Base-by-base conservation (phyloP, 2,329 filamentous ascomycete genomes). In the Acarospora socialis region DNA sequence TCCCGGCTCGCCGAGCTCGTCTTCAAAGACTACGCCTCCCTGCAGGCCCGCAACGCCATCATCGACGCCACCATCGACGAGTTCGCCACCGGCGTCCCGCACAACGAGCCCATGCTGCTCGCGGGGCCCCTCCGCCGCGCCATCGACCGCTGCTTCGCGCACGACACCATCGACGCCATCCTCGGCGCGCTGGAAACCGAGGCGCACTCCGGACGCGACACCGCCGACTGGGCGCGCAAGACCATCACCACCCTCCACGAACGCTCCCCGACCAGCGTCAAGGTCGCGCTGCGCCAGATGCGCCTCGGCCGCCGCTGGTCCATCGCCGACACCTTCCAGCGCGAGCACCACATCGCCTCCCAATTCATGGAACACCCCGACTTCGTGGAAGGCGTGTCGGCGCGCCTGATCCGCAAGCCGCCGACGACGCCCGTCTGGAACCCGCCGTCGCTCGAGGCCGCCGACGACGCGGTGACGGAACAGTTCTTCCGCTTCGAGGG, bases 11-110 rank as follows among this genome's bases (percentile, higher is more conserved):
- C 82, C 2, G 90, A 98, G 59, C 68, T 98, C 40, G 70, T 77
- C 17, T 98, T 98, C 65, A 69, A 70, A 37, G 92, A 98, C 59
- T 73, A 77, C 47, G 72, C 81, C 35, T 43, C 55, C 22, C 60
- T 79, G 14, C 43, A 64, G 14, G 61, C 73, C 25, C 76, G 86
- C 33, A 64, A 84, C 37, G 57, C 63, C 26, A 65, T 82, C 44
- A 80, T 98, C 57, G 79, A 90, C 61, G 67, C 70, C 46, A 93
- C 90, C 17, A 82, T 98, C 41, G 81, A 92, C 46, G 92, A 98
- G 56, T 98, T 81, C 60, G 71, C 69, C 43, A 92, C 84, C 2
- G 84, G 83, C 22, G 63, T 98, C 26, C 90, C 90, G 4, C 68
- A 79, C 43, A 70, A 78, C 47, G 67, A 81, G 55, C 70, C 72